Conservation (phyloP, 1,139 yeast genomes). For the Yamadazyma spencermartinsiae region DNA sequence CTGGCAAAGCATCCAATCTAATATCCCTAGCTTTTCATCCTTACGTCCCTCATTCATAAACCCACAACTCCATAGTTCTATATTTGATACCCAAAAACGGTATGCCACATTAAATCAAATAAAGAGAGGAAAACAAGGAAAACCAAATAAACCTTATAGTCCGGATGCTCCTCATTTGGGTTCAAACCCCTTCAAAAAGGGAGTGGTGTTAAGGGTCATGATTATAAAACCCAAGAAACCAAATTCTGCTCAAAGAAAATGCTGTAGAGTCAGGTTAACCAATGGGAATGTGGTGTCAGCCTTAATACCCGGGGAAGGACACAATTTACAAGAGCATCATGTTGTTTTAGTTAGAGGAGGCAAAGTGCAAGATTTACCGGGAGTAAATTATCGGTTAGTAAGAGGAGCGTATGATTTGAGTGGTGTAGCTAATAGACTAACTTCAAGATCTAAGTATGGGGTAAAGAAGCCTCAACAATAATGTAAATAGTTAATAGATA, state of each 20-base stretch:
- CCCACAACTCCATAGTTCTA: not conserved
- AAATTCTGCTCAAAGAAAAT: conserved; percentile 96
- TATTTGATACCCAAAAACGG: conserved; percentile 30
- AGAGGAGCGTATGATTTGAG: conserved; percentile 94
- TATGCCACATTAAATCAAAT: conserved; percentile 74
- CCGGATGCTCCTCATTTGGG: conserved; percentile 80
- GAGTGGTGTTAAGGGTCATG: conserved; percentile 94
- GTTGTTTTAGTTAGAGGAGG: conserved; percentile 97
- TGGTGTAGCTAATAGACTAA: conserved; percentile 90
- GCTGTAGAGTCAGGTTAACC: conserved; percentile 89
- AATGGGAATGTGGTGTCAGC: conserved; percentile 90
- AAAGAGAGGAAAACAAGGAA: conserved; percentile 61
- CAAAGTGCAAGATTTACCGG: conserved; percentile 96
- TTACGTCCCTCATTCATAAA: not conserved
- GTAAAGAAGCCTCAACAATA: conserved; percentile 72
- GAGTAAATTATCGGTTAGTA: conserved; percentile 91
- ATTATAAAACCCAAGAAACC: conserved; percentile 97
- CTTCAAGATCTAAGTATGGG: conserved; percentile 91
- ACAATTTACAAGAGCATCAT: conserved; percentile 96
- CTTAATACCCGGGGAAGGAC: conserved; percentile 98
- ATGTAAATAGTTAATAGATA: conserved; percentile 2
- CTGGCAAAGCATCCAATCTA: conserved; percentile 6
- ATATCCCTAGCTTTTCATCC: conserved; percentile 2
- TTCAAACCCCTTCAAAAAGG: conserved; percentile 81
- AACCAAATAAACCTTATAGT: conserved; percentile 46